Evolutionary conservation across 495 filamentous ascomycete genomes (phyloP), one percentile per base, ranked within the genome.

Genomic region (Lindgomyces ingoldianus): DNA sequence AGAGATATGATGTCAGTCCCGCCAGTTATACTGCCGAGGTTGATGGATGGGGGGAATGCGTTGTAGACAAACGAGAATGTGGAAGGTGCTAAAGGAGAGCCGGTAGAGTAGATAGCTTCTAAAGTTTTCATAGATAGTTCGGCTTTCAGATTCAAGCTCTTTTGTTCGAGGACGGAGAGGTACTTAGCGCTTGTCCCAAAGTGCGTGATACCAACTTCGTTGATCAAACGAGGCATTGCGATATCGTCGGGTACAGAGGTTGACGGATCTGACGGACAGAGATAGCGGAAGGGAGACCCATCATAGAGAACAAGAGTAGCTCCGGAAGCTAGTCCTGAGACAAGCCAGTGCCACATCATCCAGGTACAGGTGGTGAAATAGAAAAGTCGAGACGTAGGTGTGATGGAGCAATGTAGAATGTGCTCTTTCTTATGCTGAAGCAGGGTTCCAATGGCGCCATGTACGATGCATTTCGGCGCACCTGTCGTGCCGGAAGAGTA

Each of bases 321-420:
- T 57, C 91, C 92, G 55, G 83, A 85, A 11, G 90, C 88, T 9
- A 96, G 83, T 0, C 84, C 90, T 4, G 90, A 93, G 19, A 96
- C 85, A 45, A 91, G 85, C 92, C 92, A 96, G 74, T 96, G 92
- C 89, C 91, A 94, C 92, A 96, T 96, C 91, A 96, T 94, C 91
- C 89, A 94, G 3, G 92, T 95, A 27, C 85, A 87, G 1, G 92
- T 96, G 1, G 92, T 96, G 72, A 91, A 96, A 76, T 94, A 96
- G 77, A 85, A 93, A 63, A 90, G 82, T 1, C 84, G 80, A 62
- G 86, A 84, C 14, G 82, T 80, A 0, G 83, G 82, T 6, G 77
- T 78, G 67, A 97, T 85, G 25, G 89, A 87, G 71, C 88, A 88
- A 74, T 97, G 92, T 19, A 97, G 79, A 57, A 85, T 80, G 73